Base-by-base conservation (phyloP, 176 grass and related monocot genomes). In the Oryza longistaminata region DNA sequence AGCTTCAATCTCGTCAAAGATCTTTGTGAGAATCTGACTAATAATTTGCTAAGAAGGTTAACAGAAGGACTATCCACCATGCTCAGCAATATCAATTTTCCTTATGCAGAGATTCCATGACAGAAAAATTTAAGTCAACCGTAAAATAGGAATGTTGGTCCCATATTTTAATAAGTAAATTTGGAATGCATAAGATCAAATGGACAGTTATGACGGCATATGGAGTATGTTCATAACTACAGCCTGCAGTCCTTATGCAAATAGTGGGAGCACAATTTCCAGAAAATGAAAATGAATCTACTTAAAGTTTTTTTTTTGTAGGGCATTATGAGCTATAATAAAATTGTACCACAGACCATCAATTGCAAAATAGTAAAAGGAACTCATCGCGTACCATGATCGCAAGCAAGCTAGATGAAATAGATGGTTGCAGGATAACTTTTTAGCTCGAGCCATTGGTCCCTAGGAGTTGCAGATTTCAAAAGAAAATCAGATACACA, bases 401-500 rank as follows among this genome's bases (percentile, higher is more conserved):
- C 93, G 91, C 81, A 99, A 94, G 48, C 97, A 99, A 66, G 90
- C 78, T 73, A 99, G 93, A 94, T 99, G 97, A 75, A 99, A 99
- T 67, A 99, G 87, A 88, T 99, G 97, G 78, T 94, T 92, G 88
- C 97, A 99, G 34, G 93, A 76, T 65, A 99, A 81, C 79, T 92
- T 99, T 92, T 99, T 99, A 66, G 97, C 97, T 91, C 92, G 88
- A 55, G 86, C 88, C 97, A 99, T 99, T 50, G 97, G 93, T 88
- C 93, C 97, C 97, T 96, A 77, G 43, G 48, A 77, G 33, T 87
- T 79, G 46, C 53, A 88, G 27, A 85, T 66, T 5, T 74, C 44
- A 68, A 48, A 21, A 76, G 27, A 31, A 21, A 52, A 19, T 84
- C 73, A 88, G 81, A 88, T 66, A 84, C 14, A 85, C 16, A 89